A percentile compares a stretch with the other conserved stretches of the same genome.
Evolutionary conservation across 2,329 filamentous ascomycete species (phyloP).

Genomic region (Aspergillus brasiliensis): DNA sequence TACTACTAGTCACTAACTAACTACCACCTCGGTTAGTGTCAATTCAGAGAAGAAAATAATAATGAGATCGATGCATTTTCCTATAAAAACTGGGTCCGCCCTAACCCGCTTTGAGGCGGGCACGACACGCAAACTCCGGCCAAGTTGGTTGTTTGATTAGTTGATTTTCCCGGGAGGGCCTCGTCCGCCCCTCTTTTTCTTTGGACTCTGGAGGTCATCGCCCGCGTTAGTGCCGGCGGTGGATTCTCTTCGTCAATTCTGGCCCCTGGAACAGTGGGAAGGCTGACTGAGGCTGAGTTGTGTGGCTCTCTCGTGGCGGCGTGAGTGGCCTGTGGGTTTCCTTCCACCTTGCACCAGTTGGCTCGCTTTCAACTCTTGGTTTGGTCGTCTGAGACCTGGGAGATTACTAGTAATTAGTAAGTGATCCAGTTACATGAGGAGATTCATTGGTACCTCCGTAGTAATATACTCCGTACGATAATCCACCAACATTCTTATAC

Average conservation of each 20-base stretch:
- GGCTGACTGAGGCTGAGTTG: conserved; percentile 14
- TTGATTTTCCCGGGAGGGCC: not conserved
- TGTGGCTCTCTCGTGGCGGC: conserved; percentile 7
- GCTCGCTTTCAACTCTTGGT: too few relatives aligned
- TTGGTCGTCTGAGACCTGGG: too few relatives aligned
- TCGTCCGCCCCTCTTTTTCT: not conserved
- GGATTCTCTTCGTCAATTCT: conserved; percentile 5
- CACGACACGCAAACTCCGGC: conserved; percentile 2
- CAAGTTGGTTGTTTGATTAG: not conserved
- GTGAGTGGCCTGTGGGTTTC: not conserved
- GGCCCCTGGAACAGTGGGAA: conserved; percentile 7
- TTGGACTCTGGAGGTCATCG: too few relatives aligned
- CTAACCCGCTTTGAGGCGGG: conserved; percentile 5
- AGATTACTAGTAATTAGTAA: too few relatives aligned
- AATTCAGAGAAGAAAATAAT: too few relatives aligned
- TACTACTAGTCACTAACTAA: too few relatives aligned
- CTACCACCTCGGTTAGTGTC: too few relatives aligned
- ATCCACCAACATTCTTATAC: too few relatives aligned
- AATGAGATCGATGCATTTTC: conserved; percentile 10
- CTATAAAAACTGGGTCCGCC: conserved; percentile 1
- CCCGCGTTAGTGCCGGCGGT: not conserved
- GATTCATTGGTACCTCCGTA: too few relatives aligned
- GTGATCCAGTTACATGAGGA: too few relatives aligned
- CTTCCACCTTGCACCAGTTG: too few relatives aligned
- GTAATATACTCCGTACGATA: too few relatives aligned